Evolutionary conservation across 1,284 basidiomycete genomes (phyloP), one percentile per base, ranked within the genome.

Genomic region (Boletus sp.): DNA sequence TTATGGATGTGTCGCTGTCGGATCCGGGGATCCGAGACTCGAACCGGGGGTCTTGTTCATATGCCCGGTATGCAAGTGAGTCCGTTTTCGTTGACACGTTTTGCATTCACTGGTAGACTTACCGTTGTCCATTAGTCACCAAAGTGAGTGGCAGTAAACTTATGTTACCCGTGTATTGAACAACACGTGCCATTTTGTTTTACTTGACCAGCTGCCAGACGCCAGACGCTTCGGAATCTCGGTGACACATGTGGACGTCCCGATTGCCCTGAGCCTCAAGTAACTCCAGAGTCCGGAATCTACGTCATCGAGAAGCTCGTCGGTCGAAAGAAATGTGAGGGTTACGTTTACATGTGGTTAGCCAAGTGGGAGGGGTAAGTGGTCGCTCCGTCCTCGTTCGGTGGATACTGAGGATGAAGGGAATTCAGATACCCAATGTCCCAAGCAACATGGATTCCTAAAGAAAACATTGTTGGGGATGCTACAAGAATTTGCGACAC

Each of bases 331-430:
- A 64, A 59, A 13, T 11, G 52, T 4, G 61, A 67, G 6, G 60
- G 61, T 6, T 61, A 59, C 31, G 14, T 62, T 1, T 71, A 62
- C 35, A 9, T 68, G 43, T 78, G 74, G 73, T 62, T 78, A 35
- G 76, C 76, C 23, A 75, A 76, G 55, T 77, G 76, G 76, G 71
- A 74, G 1, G 76, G 77, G 77, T 77, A 33, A 52, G 72, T 33
- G 25, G 14, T 30, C 6, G 13, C 13, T 44, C 31, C 27, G 50
- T 11, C 28, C 14, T 25, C 7, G 7, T 23, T n/a, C 17, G 33
- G 37, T 8, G 19, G 11, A 14, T n/a, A 27, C 40, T 44, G 35
- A 60, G 4, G 13, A n/a, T 37, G 44, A n/a, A 14, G 2, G 25
- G 14, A 25, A 37, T 57, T 19, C 43, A 73, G 71, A 14, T 76